Conservation (phyloP, 2,329 filamentous ascomycete genomes). For the Hypoxylon rubiginosum region DNA sequence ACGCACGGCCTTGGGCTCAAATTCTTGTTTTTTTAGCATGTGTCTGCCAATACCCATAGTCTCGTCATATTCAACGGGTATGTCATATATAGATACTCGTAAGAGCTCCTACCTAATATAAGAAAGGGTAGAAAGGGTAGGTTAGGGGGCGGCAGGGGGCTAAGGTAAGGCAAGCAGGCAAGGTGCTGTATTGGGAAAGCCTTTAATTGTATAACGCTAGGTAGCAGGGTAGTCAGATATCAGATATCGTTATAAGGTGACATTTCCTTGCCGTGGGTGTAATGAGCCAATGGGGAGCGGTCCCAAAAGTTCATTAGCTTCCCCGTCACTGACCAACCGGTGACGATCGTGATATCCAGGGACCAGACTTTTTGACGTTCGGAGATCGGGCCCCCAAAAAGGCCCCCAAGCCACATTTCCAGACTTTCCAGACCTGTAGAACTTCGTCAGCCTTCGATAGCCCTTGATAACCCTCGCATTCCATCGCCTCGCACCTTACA, state of each 20-base stretch:
- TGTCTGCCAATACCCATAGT: background rate
- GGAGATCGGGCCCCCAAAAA: background rate
- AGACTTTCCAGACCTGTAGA: no score
- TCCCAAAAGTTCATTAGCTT: slow-evolving; percentile 19
- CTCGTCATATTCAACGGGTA: background rate
- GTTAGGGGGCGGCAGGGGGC: background rate
- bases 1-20: slow-evolving; percentile 7
- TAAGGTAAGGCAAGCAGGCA: background rate
- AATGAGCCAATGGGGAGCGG: slow-evolving; percentile 29
- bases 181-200: background rate
- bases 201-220: slow-evolving; percentile 5
- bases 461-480: slow-evolving; percentile 21
- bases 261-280: slow-evolving; percentile 1
- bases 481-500: background rate
- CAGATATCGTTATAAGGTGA: slow-evolving; percentile 25
- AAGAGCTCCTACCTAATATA: background rate
- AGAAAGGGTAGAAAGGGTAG: background rate
- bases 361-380: slow-evolving; percentile 17
- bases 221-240: slow-evolving; percentile 1
- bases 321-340: slow-evolving; percentile 5
- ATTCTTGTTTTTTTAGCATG: background rate
- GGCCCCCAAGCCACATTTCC: slow-evolving; percentile 7
- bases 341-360: slow-evolving; percentile 42
- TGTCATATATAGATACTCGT: background rate
- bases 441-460: no score